These are phyloP conservation scores for Gastrodia elata DNA, from an alignment of 106 monocot species.

Conservation along the genomic window DNA sequence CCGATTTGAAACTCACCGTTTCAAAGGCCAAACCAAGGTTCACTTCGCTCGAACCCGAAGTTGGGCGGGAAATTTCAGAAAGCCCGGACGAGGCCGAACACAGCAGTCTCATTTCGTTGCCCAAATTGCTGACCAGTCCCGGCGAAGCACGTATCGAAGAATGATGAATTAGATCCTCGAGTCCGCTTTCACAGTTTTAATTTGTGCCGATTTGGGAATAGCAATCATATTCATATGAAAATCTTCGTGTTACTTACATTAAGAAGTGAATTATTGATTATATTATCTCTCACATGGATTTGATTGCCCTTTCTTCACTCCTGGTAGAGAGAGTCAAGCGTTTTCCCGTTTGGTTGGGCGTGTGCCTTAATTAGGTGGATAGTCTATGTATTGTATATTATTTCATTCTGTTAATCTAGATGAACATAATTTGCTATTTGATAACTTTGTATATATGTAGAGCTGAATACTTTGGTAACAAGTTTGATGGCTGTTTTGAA, in stretches of 20 bases:
- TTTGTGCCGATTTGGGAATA: slow-evolving; percentile 1
- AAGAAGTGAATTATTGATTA: background rate
- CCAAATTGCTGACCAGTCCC: background rate
- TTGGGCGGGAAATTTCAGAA: background rate
- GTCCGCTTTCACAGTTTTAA: background rate
- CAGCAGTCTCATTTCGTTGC: background rate
- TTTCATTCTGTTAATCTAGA: slow-evolving; percentile 3
- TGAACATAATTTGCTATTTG: too few relatives aligned
- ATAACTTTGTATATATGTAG: too few relatives aligned
- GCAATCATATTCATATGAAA: background rate
- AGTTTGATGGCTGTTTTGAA: too few relatives aligned
- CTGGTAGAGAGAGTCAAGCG: background rate
- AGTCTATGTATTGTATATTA: background rate
- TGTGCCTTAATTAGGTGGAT: too few relatives aligned
- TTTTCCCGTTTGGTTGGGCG: background rate
- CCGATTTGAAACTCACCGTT: slow-evolving; percentile 12
- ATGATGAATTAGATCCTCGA: background rate
- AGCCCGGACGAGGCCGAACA: background rate
- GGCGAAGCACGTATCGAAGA: background rate
- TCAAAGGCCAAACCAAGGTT: slow-evolving; percentile 15
- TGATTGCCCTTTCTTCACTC: background rate
- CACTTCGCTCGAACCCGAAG: too few relatives aligned
- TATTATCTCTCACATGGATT: background rate
- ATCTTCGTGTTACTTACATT: too few relatives aligned
- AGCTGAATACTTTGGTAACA: too few relatives aligned